Base-by-base conservation (phyloP, 2,329 filamentous ascomycete species). In the Hawksworthiomyces lignivorus region DNA sequence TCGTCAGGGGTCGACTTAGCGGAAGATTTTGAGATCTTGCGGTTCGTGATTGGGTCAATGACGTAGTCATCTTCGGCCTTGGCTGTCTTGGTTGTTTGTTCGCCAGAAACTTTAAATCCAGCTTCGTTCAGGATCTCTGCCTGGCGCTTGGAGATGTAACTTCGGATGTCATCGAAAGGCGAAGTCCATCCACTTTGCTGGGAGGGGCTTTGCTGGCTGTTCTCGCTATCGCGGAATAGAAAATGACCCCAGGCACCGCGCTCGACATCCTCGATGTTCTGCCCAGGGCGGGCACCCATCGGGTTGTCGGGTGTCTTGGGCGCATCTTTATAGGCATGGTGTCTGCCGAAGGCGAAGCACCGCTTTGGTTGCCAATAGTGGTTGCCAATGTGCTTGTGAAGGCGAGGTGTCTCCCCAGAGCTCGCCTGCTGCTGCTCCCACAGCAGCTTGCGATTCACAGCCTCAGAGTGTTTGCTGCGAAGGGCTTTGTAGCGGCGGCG, bases 41-140 rank as follows among this genome's bases (percentile, higher is more conserved):
- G 67, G 47, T 79, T 79, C 14, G 74, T 77, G 45, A 80, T 77
- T 4, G 75, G 75, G 43, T 80, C 75, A 32, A 80, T 77, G 17
- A 64, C 55, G 36, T 65, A 69, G 8, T 63, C 63, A 2, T 51
- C 34, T 4, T 55, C 49, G 3, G 54, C 27, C 17, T 42, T 18
- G 18, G 19, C 5, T 2, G 40, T 9, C 5, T 31, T 39, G 9
- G 19, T 2, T 1, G 38, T 20, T n/a, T 19, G 18, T 9, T 15
- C 20, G n/a, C 57, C 44, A 14, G 53, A 48, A 52, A 5, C 4
- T 41, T 17, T 34, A 36, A 45, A 36, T 7, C 28, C 39, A 5
- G 28, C 28, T 9, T 47, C 47, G 11, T 41, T 39, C 3, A 50
- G n/a, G 3, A 50, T 15, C 1, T 36, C 51, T 46, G 29, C 47